Base-by-base conservation (phyloP, 352 stramenopile species). In the Phytophthora hibernalis region DNA sequence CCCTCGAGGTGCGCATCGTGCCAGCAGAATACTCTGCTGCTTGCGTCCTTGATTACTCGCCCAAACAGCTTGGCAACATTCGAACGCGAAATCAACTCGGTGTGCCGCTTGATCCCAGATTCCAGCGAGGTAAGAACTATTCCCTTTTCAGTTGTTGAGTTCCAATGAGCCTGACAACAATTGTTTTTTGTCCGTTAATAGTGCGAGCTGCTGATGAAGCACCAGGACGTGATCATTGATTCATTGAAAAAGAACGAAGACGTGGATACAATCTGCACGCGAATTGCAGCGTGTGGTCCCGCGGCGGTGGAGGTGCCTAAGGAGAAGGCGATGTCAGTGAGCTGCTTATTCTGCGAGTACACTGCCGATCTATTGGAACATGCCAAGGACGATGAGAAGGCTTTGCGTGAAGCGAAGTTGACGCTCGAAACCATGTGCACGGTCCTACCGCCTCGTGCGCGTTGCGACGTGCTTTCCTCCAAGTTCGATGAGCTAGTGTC, bases 321-420 rank as follows among this genome's bases (percentile, higher is more conserved):
- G 16, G 54, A 82, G 18, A 76, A 77, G 37, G 73, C 72, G 4
- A 81, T 87, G 59, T 83, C 77, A 11, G 72, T 93, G 49, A 67
- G 83, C 35, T 96, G 87, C 52, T 55, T 96, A 21, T 79, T 94
- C 47, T 96, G 87, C 30, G 83, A 96, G 62, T 90, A 90, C 74
- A 92, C 82, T 28, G 87, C 76, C 1, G 82, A 91, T 37, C 62
- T 92, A 2, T 61, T 93, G 53, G 60, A 76, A 44, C 61, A 65
- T 22, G 80, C 86, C 1, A 74, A 74, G 30, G 74, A 78, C 26
- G 70, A 81, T 51, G 65, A 86, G 28, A 83, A 77, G 33, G 72
- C 78, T 42, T 61, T 93, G 30, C 80, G 72, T 15, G 61, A 92
- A 35, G 79, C 80, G 0, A 93, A 93, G 72, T 22, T 86, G 50